These are phyloP conservation scores for Fusarium udum DNA, from an alignment of 2,329 filamentous ascomycete species.

Conservation along the genomic window DNA sequence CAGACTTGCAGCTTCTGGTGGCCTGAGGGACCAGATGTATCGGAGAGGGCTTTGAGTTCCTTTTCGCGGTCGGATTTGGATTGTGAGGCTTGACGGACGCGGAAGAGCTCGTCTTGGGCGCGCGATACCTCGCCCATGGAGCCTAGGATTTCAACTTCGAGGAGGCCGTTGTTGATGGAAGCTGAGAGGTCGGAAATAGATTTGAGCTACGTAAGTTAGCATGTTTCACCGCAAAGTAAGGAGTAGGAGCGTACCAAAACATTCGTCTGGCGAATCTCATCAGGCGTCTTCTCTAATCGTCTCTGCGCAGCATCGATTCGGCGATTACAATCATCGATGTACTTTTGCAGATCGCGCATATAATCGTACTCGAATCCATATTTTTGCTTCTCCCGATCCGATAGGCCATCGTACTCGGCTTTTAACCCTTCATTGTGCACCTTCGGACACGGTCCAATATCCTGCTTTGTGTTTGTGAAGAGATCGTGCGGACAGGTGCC, in stretches of 20 bases:
- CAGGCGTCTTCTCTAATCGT: conserved; percentile 93
- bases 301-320: conserved; percentile 91
- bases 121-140: conserved; percentile 82
- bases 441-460: conserved; percentile 88
- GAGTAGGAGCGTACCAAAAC: conserved; percentile 63
- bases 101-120: conserved; percentile 88
- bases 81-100: conserved; percentile 80
- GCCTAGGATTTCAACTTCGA: conserved; percentile 87
- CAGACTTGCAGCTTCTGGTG: conserved; percentile 99
- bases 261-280: conserved; percentile 97
- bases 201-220: conserved; percentile 65
- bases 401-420: conserved; percentile 82
- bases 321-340: conserved; percentile 96
- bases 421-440: conserved; percentile 90
- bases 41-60: conserved; percentile 88
- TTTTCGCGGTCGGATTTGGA: conserved; percentile 85
- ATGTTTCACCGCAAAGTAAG: neutral
- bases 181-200: conserved; percentile 82
- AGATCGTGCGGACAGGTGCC: conserved; percentile 98
- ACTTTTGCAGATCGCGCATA: conserved; percentile 92
- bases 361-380: conserved; percentile 98
- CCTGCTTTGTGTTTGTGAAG: conserved; percentile 99
- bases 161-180: conserved; percentile 81
- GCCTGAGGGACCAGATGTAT: conserved; percentile 90
- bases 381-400: conserved; percentile 75